phyloP scores from a whole-genome alignment of 257 asterid species.

The Handroanthus guayacan region DNA sequence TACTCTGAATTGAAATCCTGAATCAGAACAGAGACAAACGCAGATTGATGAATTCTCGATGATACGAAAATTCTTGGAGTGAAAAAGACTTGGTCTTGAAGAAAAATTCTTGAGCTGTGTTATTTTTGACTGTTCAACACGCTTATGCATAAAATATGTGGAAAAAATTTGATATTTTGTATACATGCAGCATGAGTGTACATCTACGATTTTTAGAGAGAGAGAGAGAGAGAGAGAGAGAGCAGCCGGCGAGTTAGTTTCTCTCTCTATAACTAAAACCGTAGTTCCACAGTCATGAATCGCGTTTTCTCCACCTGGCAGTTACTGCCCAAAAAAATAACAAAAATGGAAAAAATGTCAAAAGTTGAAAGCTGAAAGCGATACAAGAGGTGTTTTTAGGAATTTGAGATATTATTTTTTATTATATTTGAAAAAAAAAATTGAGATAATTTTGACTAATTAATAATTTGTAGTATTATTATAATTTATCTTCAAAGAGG shows the following conservation, averaged over 20 bases:
- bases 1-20: slow-evolving; percentile 18
- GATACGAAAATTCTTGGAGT: slow-evolving; percentile 32
- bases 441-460: no score
- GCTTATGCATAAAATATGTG: slow-evolving; percentile 37
- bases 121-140: slow-evolving; percentile 83
- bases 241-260: slow-evolving; percentile 51
- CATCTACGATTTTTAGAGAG: not conserved
- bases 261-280: slow-evolving; percentile 38
- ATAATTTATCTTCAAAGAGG: no score
- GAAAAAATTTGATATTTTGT: not conserved
- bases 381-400: no score
- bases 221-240: slow-evolving; percentile 29
- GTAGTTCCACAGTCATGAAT: slow-evolving; percentile 33
- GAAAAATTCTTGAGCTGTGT: slow-evolving; percentile 38
- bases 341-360: no score
- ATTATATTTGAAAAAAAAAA: no score
- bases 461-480: no score
- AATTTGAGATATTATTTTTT: no score
- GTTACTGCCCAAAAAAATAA: no score
- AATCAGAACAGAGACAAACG: slow-evolving; percentile 17
- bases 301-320: no score
- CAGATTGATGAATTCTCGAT: slow-evolving; percentile 30
- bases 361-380: no score
- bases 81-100: slow-evolving; percentile 44
- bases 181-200: slow-evolving; percentile 20